A percentile compares a stretch with the other conserved stretches of the same genome.
phyloP scores from a whole-genome alignment of 176 grass and related monocot genomes.

The Triticum turgidum region DNA sequence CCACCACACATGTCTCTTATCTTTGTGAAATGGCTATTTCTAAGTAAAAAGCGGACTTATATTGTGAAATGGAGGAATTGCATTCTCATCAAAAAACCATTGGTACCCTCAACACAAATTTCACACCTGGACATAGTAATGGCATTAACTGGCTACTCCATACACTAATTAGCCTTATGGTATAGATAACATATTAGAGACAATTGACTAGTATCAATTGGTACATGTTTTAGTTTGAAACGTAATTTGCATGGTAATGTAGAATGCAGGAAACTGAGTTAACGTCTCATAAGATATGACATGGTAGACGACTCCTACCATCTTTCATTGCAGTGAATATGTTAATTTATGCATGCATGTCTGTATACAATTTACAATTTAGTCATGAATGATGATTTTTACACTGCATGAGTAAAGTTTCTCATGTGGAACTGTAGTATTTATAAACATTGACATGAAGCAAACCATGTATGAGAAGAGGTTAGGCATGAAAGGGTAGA shows the following conservation, averaged over 20 bases:
- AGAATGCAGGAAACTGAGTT: background rate
- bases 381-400: background rate
- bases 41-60: background rate
- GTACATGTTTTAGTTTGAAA: background rate
- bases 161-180: background rate
- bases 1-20: background rate
- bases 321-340: background rate
- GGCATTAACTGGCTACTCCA: background rate
- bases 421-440: background rate
- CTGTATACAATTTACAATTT: background rate
- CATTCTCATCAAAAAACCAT: background rate
- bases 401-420: background rate
- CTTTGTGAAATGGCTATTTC: background rate
- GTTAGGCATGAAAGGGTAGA: background rate
- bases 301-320: background rate
- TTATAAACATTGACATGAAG: background rate
- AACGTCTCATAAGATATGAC: background rate
- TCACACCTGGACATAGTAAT: background rate
- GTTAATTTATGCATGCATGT: background rate
- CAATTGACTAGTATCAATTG: background rate
- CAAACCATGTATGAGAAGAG: conserved; percentile 1
- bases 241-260: background rate
- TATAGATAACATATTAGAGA: background rate
- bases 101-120: background rate
- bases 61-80: background rate